Evolutionary conservation across 169 alveolate species (phyloP).

Genomic region (Cryptosporidium tyzzeri): DNA sequence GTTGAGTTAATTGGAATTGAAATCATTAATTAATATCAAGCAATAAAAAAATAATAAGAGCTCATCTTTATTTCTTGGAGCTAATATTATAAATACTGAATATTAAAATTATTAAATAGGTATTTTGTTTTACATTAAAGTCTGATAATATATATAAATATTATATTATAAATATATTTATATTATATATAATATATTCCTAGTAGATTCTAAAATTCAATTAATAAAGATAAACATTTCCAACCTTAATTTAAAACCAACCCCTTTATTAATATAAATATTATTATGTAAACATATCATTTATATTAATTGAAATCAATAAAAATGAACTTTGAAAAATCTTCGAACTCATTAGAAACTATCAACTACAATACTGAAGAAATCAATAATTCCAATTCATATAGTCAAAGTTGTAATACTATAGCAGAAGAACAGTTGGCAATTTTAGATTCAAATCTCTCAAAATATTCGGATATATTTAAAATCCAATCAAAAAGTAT

Average conservation of each 20-base stretch:
- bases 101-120: not conserved
- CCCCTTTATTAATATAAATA: not conserved
- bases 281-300: not conserved
- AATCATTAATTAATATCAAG: not conserved
- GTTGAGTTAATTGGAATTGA: not conserved
- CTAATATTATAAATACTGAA: not conserved
- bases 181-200: no score
- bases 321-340: not conserved
- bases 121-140: not conserved
- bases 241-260: not conserved
- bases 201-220: not conserved
- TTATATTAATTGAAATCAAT: not conserved
- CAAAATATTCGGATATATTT: slow-evolving; percentile 40
- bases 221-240: not conserved
- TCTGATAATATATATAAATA: not conserved
- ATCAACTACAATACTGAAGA: not conserved
- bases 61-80: not conserved
- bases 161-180: no score
- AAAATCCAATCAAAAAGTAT: not conserved
- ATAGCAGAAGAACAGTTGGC: slow-evolving; percentile 58
- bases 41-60: not conserved
- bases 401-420: slow-evolving; percentile 14
- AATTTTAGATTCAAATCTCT: slow-evolving; percentile 12
- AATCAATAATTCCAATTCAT: not conserved
- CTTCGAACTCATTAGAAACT: not conserved